Evolutionary conservation across 768 basidiomycete genomes (phyloP).

Genomic region (Russula sp.): DNA sequence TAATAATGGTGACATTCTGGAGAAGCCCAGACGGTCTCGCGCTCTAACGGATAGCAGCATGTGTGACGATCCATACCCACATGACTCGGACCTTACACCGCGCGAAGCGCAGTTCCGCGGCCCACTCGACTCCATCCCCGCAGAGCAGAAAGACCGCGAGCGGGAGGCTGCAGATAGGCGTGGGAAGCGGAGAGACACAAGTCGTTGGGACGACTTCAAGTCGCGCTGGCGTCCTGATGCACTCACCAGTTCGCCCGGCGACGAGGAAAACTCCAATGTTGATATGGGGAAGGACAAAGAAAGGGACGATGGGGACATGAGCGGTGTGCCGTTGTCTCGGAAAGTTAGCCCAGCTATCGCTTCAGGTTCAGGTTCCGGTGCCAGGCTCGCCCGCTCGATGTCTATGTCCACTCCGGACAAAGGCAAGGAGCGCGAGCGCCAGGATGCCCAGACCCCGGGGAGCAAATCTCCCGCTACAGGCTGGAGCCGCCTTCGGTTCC

Average conservation of each 20-base stretch:
- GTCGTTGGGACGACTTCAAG: slow-evolving; percentile 40
- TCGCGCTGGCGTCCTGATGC: slow-evolving; percentile 48
- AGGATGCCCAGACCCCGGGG: slow-evolving; percentile 22
- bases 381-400: not conserved
- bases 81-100: slow-evolving; percentile 36
- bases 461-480: slow-evolving; percentile 33
- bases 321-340: not conserved
- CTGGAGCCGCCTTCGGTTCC: slow-evolving; percentile 62
- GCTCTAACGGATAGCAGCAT: slow-evolving; percentile 27
- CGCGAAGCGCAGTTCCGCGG: slow-evolving; percentile 52
- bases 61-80: slow-evolving; percentile 28
- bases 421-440: slow-evolving; percentile 12
- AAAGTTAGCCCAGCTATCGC: not conserved
- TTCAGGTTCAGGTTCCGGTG: slow-evolving; percentile 7
- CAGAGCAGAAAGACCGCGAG: slow-evolving; percentile 34
- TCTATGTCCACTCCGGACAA: slow-evolving; percentile 8
- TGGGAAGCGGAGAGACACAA: slow-evolving; percentile 45
- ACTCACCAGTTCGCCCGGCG: slow-evolving; percentile 38
- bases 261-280: slow-evolving; percentile 41
- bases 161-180: slow-evolving; percentile 44
- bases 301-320: slow-evolving; percentile 2
- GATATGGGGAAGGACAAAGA: slow-evolving; percentile 30
- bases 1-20: slow-evolving; percentile 29
- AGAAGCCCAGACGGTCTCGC: slow-evolving; percentile 30
- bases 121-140: slow-evolving; percentile 45